A percentile compares a stretch with the other conserved stretches of the same genome.
These are phyloP conservation scores for Besnoitia besnoiti DNA, from an alignment of 169 alveolate species.

Conservation along the genomic window DNA sequence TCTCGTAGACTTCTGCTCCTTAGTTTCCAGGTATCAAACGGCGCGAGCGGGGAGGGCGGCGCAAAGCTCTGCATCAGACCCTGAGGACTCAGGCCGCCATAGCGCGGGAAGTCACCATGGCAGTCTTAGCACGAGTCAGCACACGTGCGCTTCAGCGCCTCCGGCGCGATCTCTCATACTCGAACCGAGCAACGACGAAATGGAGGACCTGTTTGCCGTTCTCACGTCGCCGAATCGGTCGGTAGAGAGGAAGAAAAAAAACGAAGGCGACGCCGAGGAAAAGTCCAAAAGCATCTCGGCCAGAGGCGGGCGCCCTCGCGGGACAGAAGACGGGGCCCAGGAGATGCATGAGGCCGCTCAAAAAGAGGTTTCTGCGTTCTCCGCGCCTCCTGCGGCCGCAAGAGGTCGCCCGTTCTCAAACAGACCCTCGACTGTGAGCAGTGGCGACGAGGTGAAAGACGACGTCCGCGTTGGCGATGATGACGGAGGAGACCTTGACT, in stretches of 20 bases:
- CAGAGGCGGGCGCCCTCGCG: neutral
- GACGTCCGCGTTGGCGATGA: neutral
- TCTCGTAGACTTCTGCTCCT: neutral
- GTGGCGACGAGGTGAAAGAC: neutral
- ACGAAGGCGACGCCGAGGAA: neutral
- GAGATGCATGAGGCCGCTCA: too few species aligned
- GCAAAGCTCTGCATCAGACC: neutral
- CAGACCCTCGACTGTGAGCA: neutral
- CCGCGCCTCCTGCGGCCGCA: too few species aligned
- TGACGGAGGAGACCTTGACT: neutral
- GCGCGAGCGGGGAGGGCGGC: neutral
- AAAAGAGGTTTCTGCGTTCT: too few species aligned
- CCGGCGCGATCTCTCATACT: neutral
- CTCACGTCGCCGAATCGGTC: neutral
- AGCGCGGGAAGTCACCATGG: too few species aligned
- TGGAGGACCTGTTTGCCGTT: neutral
- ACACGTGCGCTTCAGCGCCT: neutral
- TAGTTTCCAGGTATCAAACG: neutral
- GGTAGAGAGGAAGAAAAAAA: neutral
- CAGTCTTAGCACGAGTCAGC: neutral
- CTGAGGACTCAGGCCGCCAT: neutral
- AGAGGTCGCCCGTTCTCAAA: too few species aligned
- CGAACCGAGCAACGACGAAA: neutral
- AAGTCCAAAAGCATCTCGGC: neutral
- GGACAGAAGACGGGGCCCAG: too few species aligned